Base-by-base conservation (phyloP, 306 rosid species). In the Parietaria judaica region DNA sequence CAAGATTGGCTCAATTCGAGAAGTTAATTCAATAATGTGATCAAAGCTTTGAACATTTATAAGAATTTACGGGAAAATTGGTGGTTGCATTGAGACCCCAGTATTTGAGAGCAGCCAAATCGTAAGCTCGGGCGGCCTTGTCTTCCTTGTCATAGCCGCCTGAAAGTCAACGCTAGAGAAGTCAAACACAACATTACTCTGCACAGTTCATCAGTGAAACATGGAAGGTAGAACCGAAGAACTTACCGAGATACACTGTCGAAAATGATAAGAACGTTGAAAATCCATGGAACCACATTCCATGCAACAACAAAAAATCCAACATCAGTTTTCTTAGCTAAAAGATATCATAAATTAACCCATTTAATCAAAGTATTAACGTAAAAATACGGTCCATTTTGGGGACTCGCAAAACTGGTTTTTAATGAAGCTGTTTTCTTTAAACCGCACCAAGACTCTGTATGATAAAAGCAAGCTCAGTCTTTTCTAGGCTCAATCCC, bases 121-220 rank as follows among this genome's bases (percentile, higher is more conserved):
- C 99, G 75, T 94, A 94, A 63, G 99, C 80, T 74, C 97, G 82
- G n/a, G 99, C 97, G 1, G 99, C 99, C 76, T 89, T 94, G 8
- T 94, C 99, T 77, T 94, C 99, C 73, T 88, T 88, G 78, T 94
- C 99, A 81, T 94, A 94, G 54, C 97, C 99, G 78, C 99, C 99
- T 94, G 79, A 73, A 51, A 15, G 13, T 56, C 61, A 41, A 60
- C 35, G 45, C 52, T 8, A 41, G 44, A 7, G 13, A 4, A 9
- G 53, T 49, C 53, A 49, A 23, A 23, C 31, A 23, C 31, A 23
- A 23, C 14, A 10, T 49, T 49, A 7, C 15, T 0, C 45, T 41
- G 9, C 6, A 41, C 9, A 41, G 45, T 41, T 5, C 45, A 41
- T 41, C 6, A 41, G 45, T 41, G 45, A 41, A 41, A 41, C 45